These are phyloP conservation scores for Venturia effusa DNA, from an alignment of 2,329 filamentous ascomycete species.

Conservation along the genomic window DNA sequence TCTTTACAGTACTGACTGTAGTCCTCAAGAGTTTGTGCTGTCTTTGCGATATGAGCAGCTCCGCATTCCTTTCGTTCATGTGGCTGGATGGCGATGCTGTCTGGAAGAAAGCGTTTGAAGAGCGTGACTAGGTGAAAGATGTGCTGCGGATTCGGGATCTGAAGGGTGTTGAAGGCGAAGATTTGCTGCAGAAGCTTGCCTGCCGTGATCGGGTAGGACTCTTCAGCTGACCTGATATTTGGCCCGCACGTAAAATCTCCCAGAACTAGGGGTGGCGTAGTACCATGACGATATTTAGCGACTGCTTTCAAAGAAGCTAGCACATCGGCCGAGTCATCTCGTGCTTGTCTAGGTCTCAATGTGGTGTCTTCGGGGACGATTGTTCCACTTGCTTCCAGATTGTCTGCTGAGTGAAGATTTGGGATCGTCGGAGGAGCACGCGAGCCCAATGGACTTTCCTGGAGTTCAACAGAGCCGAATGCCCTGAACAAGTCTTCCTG, in stretches of 20 bases:
- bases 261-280: neutral
- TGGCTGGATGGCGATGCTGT: slow-evolving; percentile 2
- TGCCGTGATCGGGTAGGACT: slow-evolving; percentile 2
- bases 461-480: slow-evolving; percentile 9
- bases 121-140: slow-evolving; percentile 9
- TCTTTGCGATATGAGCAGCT: neutral
- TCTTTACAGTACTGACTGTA: slow-evolving; percentile 6
- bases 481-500: slow-evolving; percentile 14
- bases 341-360: neutral
- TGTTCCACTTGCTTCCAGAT: slow-evolving; percentile 31
- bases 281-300: neutral
- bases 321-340: neutral
- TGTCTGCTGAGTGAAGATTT: neutral
- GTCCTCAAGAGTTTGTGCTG: slow-evolving; percentile 2
- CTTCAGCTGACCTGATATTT: neutral
- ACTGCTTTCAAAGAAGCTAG: neutral
- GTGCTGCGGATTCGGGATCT: slow-evolving; percentile 7
- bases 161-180: slow-evolving; percentile 2
- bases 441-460: neutral
- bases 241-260: neutral
- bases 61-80: neutral
- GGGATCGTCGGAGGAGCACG: neutral
- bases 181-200: slow-evolving; percentile 5
- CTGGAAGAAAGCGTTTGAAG: slow-evolving; percentile 5
- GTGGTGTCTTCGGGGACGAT: slow-evolving; percentile 19